These are phyloP conservation scores for Beauveria bassiana DNA, from an alignment of 2,329 filamentous ascomycete species.

Conservation along the genomic window DNA sequence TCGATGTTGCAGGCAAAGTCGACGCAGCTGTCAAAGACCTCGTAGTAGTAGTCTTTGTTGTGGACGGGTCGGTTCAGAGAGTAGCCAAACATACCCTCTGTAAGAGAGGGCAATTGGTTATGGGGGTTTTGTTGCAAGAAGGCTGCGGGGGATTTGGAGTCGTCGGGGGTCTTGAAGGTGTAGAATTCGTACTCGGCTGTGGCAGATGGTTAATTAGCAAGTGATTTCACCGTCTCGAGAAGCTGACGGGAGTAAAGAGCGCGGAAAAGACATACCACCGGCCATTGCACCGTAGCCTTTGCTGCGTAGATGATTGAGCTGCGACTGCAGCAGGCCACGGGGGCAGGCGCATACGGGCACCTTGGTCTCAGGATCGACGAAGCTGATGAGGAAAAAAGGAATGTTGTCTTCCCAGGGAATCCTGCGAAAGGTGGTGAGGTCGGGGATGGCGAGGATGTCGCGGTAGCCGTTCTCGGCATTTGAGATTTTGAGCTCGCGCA, in stretches of 20 bases:
- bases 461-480: slow-evolving; percentile 74
- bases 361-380: slow-evolving; percentile 70
- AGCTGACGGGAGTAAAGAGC: background rate
- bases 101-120: slow-evolving; percentile 66
- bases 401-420: slow-evolving; percentile 75
- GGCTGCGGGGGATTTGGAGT: slow-evolving; percentile 57
- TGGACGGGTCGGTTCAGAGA: slow-evolving; percentile 79
- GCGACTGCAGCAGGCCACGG: slow-evolving; percentile 62
- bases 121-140: slow-evolving; percentile 70
- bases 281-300: slow-evolving; percentile 79
- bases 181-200: slow-evolving; percentile 93
- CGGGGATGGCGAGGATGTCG: slow-evolving; percentile 66
- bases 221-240: background rate
- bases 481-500: slow-evolving; percentile 65
- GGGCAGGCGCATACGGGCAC: slow-evolving; percentile 70
- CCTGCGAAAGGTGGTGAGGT: slow-evolving; percentile 61
- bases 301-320: slow-evolving; percentile 57
- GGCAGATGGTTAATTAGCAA: background rate
- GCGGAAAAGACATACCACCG: slow-evolving; percentile 55
- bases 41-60: slow-evolving; percentile 89
- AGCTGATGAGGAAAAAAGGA: slow-evolving; percentile 68
- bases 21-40: slow-evolving; percentile 72
- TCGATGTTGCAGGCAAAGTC: slow-evolving; percentile 77
- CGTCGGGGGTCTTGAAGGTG: slow-evolving; percentile 67
- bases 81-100: slow-evolving; percentile 95